Percentiles rank a stretch among this genome's conserved stretches.
phyloP scores from a whole-genome alignment of 2,329 filamentous ascomycete genomes.

The Metarhizium anisopliae region DNA sequence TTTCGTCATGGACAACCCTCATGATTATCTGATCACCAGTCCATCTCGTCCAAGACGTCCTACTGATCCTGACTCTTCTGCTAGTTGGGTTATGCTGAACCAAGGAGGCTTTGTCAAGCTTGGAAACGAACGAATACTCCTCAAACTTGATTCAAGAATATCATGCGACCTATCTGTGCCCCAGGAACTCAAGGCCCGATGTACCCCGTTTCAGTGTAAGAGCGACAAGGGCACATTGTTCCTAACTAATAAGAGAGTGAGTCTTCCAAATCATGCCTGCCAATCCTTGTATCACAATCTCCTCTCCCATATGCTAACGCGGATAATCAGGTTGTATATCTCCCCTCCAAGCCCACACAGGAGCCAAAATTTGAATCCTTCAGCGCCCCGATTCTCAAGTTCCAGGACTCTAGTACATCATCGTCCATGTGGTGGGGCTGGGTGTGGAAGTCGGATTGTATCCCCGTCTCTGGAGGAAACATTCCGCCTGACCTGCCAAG shows the following conservation, averaged over 20 bases:
- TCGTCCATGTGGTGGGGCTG: slow-evolving; percentile 90
- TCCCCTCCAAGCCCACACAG: slow-evolving; percentile 61
- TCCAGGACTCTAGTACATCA: slow-evolving; percentile 72
- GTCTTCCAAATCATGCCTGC: slow-evolving; percentile 16
- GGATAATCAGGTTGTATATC: slow-evolving; percentile 69
- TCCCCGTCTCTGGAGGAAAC: slow-evolving; percentile 74
- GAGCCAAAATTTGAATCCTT: slow-evolving; percentile 68
- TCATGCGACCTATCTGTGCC: slow-evolving; percentile 65
- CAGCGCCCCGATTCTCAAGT: slow-evolving; percentile 76
- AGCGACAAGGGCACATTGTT: slow-evolving; percentile 69
- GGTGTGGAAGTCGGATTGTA: slow-evolving; percentile 74
- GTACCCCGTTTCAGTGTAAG: slow-evolving; percentile 57
- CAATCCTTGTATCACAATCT: not conserved
- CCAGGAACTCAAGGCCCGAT: slow-evolving; percentile 50
- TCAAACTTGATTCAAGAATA: slow-evolving; percentile 72
- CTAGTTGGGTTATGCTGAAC: slow-evolving; percentile 86
- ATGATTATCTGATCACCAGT: slow-evolving; percentile 30
- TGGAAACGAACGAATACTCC: slow-evolving; percentile 73
- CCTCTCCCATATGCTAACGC: not conserved
- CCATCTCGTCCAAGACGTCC: slow-evolving; percentile 23
- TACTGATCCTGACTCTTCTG: slow-evolving; percentile 43
- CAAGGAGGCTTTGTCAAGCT: slow-evolving; percentile 73
- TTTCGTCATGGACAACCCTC: slow-evolving; percentile 30
- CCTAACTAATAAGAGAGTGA: slow-evolving; percentile 77
- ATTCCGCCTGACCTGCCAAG: slow-evolving; percentile 65